A percentile compares a stretch with the other conserved stretches of the same genome.
Evolutionary conservation across 1,139 yeast species (phyloP).

Genomic region (Pichia sp.): DNA sequence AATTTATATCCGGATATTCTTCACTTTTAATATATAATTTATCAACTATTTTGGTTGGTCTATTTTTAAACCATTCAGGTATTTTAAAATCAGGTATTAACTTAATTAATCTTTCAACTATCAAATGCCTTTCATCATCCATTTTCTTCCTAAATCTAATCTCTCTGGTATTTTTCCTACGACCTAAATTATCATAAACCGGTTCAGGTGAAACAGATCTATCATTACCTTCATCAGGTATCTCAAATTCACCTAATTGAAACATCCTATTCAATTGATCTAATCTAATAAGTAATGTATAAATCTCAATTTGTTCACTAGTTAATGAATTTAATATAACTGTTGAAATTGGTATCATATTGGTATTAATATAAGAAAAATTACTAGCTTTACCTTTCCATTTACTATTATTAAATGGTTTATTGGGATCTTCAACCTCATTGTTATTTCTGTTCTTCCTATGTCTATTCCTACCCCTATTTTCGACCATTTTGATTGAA

Average conservation of each 20-base stretch:
- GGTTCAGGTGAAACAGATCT: conserved; percentile 93
- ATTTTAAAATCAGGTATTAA: conserved; percentile 73
- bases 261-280: conserved; percentile 70
- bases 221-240: conserved; percentile 20
- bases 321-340: conserved; percentile 42
- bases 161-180: conserved; percentile 79
- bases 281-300: conserved; percentile 65
- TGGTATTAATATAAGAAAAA: conserved; percentile 25
- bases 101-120: conserved; percentile 68
- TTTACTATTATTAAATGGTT: conserved; percentile 2
- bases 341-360: conserved; percentile 32
- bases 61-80: conserved; percentile 61
- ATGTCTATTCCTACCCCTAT: conserved; percentile 2
- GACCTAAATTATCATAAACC: conserved; percentile 73
- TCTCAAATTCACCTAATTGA: conserved; percentile 38
- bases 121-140: conserved; percentile 71
- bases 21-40: conserved; percentile 80
- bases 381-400: conserved; percentile 41
- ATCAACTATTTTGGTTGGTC: conserved; percentile 61
- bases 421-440: not conserved
- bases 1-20: conserved; percentile 88
- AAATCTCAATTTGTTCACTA: conserved; percentile 79
- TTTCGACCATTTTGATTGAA: not conserved
- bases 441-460: not conserved
- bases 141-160: conserved; percentile 51